Evolutionary conservation across 306 rosid species (phyloP).

Genomic region (Dryas drummondii): DNA sequence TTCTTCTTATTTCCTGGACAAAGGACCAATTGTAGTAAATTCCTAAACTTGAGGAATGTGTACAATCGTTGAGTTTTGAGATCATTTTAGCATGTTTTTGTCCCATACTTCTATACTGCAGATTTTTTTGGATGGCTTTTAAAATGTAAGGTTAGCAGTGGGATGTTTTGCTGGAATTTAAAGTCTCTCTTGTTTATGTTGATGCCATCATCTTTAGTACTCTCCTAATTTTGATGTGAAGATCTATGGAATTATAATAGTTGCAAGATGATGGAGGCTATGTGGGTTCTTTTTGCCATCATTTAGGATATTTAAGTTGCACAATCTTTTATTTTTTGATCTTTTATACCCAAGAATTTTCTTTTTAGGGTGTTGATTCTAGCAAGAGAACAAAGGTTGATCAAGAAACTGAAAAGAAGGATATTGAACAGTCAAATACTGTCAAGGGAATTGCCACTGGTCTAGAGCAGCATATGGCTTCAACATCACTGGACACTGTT

Average conservation of each 20-base stretch:
- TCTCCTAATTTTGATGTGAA: not conserved
- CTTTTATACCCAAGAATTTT: not conserved
- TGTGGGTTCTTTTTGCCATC: not conserved
- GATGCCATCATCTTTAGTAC: not conserved
- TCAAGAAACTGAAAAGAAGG: constrained; percentile 47
- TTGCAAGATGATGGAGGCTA: not conserved
- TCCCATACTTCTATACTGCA: not conserved
- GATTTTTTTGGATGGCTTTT: not conserved
- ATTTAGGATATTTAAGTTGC: not conserved
- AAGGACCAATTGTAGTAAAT: not conserved
- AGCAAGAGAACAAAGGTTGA: constrained; percentile 67
- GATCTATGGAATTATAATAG: not conserved
- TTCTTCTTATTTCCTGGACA: not conserved
- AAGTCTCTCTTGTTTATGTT: not conserved
- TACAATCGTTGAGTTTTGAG: not conserved
- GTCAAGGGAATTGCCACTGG: constrained; percentile 33
- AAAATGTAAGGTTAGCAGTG: not conserved
- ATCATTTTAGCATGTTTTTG: not conserved
- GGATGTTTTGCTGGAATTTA: not conserved
- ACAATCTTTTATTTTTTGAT: not conserved
- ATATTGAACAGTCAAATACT: constrained; percentile 27
- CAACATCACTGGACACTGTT: constrained; percentile 38
- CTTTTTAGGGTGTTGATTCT: constrained; percentile 66
- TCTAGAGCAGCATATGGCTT: constrained; percentile 35
- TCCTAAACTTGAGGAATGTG: not conserved